phyloP scores from a whole-genome alignment of 805 yeast species.

The Jamesozyma hellenica region DNA sequence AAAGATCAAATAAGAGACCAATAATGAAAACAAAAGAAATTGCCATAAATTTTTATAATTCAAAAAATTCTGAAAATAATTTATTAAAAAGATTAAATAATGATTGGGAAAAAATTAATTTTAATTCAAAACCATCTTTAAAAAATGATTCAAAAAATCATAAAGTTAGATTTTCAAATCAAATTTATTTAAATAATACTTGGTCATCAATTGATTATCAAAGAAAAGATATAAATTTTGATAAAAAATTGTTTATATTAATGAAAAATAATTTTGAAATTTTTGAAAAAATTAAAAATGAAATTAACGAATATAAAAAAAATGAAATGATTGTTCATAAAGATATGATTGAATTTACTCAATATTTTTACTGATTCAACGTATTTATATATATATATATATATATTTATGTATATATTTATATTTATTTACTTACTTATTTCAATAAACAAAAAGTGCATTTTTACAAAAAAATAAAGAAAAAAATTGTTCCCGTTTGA shows the following conservation, averaged over 20 bases:
- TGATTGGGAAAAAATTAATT: neutral
- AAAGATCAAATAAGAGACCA: constrained; percentile 23
- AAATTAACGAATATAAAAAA: constrained; percentile 54
- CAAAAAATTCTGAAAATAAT: constrained; percentile 2
- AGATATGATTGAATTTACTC: constrained; percentile 50
- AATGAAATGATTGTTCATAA: constrained; percentile 62
- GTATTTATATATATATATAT: neutral
- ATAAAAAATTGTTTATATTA: constrained; percentile 14
- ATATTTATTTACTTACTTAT: too few species aligned
- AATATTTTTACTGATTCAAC: constrained; percentile 25
- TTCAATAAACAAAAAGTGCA: too few species aligned
- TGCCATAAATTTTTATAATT: constrained; percentile 15
- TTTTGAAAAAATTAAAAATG: constrained; percentile 41
- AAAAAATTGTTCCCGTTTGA: too few species aligned
- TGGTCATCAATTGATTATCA: constrained; percentile 23
- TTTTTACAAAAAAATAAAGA: too few species aligned
- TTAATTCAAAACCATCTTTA: constrained; percentile 1
- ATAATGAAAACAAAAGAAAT: constrained; percentile 11
- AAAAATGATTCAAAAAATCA: neutral
- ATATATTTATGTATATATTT: neutral
- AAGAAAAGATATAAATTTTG: constrained; percentile 20
- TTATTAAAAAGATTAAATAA: constrained; percentile 1
- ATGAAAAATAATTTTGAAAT: constrained; percentile 11
- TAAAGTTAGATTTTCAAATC: constrained; percentile 19
- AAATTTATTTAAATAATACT: constrained; percentile 22